phyloP scores from a whole-genome alignment of 441 rosid genomes.

The Heliophila coronopifolia region DNA sequence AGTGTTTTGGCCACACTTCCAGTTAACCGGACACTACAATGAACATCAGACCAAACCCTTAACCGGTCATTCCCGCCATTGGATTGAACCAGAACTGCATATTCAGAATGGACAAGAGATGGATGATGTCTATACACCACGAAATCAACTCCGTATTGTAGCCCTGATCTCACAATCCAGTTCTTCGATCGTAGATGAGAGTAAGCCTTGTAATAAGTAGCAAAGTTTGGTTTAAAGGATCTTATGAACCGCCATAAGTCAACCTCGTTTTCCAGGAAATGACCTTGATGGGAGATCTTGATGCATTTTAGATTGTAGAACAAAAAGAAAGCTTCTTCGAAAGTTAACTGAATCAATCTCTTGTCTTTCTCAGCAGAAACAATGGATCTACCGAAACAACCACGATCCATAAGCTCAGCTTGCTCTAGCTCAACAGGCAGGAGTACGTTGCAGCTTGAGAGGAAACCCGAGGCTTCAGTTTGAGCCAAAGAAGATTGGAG shows the following conservation, averaged over 20 bases:
- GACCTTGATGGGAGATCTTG: slow-evolving; percentile 29
- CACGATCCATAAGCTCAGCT: slow-evolving; percentile 38
- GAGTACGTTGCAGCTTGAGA: slow-evolving; percentile 39
- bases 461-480: slow-evolving; percentile 30
- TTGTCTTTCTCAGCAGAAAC: slow-evolving; percentile 41
- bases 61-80: slow-evolving; percentile 36
- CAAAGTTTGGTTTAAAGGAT: slow-evolving; percentile 29
- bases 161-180: slow-evolving; percentile 60
- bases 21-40: slow-evolving; percentile 41
- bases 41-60: slow-evolving; percentile 54
- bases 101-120: slow-evolving; percentile 65
- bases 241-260: slow-evolving; percentile 42
- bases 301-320: slow-evolving; percentile 46
- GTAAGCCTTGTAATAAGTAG: slow-evolving; percentile 47
- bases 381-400: slow-evolving; percentile 48
- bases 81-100: slow-evolving; percentile 41
- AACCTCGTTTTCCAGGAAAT: slow-evolving; percentile 16
- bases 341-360: slow-evolving; percentile 46
- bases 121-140: slow-evolving; percentile 60
- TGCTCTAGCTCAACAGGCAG: slow-evolving; percentile 37
- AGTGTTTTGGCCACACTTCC: slow-evolving; percentile 56
- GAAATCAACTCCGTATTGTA: slow-evolving; percentile 58
- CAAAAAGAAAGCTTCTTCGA: slow-evolving; percentile 68
- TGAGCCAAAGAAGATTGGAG: slow-evolving; percentile 39
- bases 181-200: slow-evolving; percentile 47